Evolutionary conservation across 192 early-diverging fungal species (phyloP), one percentile per base, ranked within the genome.

Genomic region (Rhizophagus prolifer): DNA sequence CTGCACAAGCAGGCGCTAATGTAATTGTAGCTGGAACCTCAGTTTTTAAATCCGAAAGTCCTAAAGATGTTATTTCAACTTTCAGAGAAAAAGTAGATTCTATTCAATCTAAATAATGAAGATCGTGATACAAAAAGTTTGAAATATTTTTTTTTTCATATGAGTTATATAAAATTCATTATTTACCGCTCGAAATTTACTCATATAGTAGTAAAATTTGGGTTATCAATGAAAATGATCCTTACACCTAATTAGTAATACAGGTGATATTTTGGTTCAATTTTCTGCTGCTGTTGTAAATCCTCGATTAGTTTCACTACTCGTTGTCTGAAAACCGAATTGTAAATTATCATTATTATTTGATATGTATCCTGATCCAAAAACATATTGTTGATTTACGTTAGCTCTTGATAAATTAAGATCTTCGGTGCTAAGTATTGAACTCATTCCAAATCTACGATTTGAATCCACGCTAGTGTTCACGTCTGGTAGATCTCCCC

Each of bases 21-120:
- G 96, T 99, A 10, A 99, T 99, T 86, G 97, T 99, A 70, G 93
- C 95, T 34, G 97, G 96, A 14, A 97, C 95, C 1, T 90, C 90
- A 0, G 91, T 99, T 14, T 99, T 97, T 85, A 92, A 92, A 78
- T 90, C 93, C 3, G 50, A 82, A 44, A 82, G 88, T 28, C 95
- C 95, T 9, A 80, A 82, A 7, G 90, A 89, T 13, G 92, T 92
- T 13, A 98, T 98, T 71, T 78, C 79, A 58, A 79, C 74, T 0
- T 86, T 94, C 65, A 84, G 86, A 41, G 79, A 85, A 19, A 87
- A 82, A 36, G 88, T 93, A 50, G 86, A 91, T 65, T 81, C 78
- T 8, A 82, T 81, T 16, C 88, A 89, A 71, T 70, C 10, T 65
- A 70, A 74, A 67, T 67, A 7, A 36, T 36, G 9, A 38, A 54